Evolutionary conservation across 495 filamentous ascomycete species (phyloP).

Genomic region (Echria macrotheca): DNA sequence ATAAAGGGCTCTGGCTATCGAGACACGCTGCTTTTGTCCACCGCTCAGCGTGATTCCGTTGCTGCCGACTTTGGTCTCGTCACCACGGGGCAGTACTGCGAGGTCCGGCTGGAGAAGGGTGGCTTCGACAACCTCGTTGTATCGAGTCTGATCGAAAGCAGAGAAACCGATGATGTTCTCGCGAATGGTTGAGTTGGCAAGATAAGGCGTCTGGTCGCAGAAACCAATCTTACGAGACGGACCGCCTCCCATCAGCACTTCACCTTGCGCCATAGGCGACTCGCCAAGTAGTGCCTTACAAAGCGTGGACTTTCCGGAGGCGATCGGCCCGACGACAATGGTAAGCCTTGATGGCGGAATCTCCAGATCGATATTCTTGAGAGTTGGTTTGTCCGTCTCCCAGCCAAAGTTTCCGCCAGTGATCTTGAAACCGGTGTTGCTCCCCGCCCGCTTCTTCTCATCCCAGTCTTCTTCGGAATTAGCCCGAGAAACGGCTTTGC

Average conservation of each 20-base stretch:
- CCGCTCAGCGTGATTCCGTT: constrained; percentile 60
- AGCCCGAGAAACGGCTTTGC: background rate
- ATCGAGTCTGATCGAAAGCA: constrained; percentile 53
- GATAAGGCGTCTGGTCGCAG: constrained; percentile 40
- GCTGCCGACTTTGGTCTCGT: constrained; percentile 57
- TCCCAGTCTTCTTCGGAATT: background rate
- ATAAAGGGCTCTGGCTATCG: constrained; percentile 32
- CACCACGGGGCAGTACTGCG: constrained; percentile 25
- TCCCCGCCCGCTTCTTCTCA: constrained; percentile 17
- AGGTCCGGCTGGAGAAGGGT: constrained; percentile 57
- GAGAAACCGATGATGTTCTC: constrained; percentile 30
- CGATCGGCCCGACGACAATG: constrained; percentile 36
- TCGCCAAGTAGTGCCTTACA: constrained; percentile 33
- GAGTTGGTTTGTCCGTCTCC: constrained; percentile 30
- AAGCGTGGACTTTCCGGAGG: constrained; percentile 38
- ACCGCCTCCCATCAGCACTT: constrained; percentile 14
- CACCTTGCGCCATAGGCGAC: constrained; percentile 24
- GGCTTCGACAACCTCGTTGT: constrained; percentile 57
- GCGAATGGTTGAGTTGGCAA: constrained; percentile 37
- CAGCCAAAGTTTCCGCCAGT: constrained; percentile 35
- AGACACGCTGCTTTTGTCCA: constrained; percentile 61
- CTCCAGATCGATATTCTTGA: constrained; percentile 32
- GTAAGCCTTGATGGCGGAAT: constrained; percentile 32
- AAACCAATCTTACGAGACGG: constrained; percentile 27
- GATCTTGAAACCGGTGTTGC: constrained; percentile 5